Evolutionary conservation across 2,329 filamentous ascomycete genomes (phyloP), one percentile per base, ranked within the genome.

Genomic region (Fusarium albidum): DNA sequence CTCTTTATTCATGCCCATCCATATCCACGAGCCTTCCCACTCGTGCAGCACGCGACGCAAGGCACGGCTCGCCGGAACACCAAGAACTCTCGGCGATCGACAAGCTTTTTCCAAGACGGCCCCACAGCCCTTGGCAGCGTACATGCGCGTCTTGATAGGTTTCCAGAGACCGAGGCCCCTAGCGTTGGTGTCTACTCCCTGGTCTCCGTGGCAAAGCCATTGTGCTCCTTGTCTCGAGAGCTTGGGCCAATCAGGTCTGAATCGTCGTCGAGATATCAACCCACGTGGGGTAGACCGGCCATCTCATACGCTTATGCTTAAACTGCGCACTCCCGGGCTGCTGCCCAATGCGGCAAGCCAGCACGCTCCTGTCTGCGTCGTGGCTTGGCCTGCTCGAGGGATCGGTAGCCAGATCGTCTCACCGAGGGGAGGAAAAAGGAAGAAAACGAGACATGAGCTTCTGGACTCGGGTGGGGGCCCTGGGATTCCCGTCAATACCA

Each of bases 391-490:
- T 38, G 34, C 37, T 52, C 54, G 41, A 35, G 40, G 28, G 46
- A 59, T 56, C 61, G 61, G 57, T 64, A 57, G 52, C 61, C 59
- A 26, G 37, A 65, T 63, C 50, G 49, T 61, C 56, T 64, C 58
- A 64, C 62, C 62, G 61, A 63, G 54, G 41, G 32, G 29, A 25
- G 13, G 7, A 21, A 21, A 21, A 21, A 46, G 29, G 25, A 14
- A 21, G 7, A 21, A 21, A 21, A 46, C 28, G n/a, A 11, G 17
- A 10, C 17, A 28, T 8, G 9, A 28, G 37, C 45, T 58, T 61
- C 57, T 53, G 33, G 47, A 60, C 52, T 42, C 15, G 31, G 34
- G 33, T 34, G 42, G 26, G 26, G 25, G 35, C 25, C 25, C 37
- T 15, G 8, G 37, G 21, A 15, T 14, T 42, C 39, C 18, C 13